Evolutionary conservation across 352 stramenopile species (phyloP), one percentile per base, ranked within the genome.

Genomic region (Nothophytophthora sp.): DNA sequence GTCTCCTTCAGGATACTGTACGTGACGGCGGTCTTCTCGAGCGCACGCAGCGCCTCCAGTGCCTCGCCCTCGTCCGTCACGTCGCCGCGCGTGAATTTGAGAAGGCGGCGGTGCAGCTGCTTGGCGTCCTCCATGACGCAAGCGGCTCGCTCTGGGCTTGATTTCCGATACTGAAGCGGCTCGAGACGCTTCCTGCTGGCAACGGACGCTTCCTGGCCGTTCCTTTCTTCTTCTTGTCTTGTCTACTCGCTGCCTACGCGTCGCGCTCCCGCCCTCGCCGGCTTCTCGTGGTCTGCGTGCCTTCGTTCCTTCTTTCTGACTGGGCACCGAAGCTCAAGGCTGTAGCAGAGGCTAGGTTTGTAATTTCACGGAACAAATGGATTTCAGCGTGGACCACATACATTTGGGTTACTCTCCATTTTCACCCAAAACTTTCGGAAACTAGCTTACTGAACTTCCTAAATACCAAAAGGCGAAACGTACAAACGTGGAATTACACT

Each of bases 1-100:
- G 83, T 94, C 50, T 94, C 83, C 57, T 92, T 94, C 27, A 94
- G 70, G 39, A 94, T 71, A 15, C 54, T 55, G 35, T 88, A 74
- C 29, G 81, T 94, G 30, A 94, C 63, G 11, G 50, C 51, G 6
- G 63, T 64, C 36, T 73, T 71, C 48, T 92, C 79, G 24, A 94
- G 66, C 22, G 59, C 67, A 16, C 76, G 72, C 48, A 94, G 63
- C 42, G 84, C 60, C 19, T 90, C 81, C 38, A 93, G 60, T 25
- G 59, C 77, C 43, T 82, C 76, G 50, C 41, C 42, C 36, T 78
- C 61, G 68, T 92, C 81, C 33, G 64, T 76, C 44, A 60, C 54
- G 25, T 90, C 79, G 52, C 81, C 80, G 34, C 64, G 75, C 25
- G 74, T 73, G 55, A 89, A 90, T 63, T 91, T 91, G 38, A 83